Base-by-base conservation (phyloP, 2,329 filamentous ascomycete species). In the Aspergillus sp. region DNA sequence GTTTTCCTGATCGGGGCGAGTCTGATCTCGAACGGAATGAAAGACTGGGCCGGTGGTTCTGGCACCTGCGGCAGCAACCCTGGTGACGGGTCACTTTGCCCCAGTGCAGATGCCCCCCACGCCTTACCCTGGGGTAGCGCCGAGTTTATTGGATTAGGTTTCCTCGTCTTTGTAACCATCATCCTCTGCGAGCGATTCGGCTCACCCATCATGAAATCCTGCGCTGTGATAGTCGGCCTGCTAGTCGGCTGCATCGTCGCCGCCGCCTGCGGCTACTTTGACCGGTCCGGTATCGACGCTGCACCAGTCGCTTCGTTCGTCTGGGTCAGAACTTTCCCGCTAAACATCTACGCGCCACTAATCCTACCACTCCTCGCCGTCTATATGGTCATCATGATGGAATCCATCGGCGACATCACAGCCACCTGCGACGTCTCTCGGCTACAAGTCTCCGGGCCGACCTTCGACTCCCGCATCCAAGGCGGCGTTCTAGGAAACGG, bases 121-220 rank as follows among this genome's bases (percentile, higher is more conserved):
- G 78, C 87, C 19, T 73, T 89, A 4, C 84, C 78, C 5, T 86
- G 85, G 85, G 84, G 85, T 24, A 80, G 80, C 51, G 84, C 86
- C 1, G 81, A 88, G 68, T 87, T 86, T 65, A 84, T 89, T 54
- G 86, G 86, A 0, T 80, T 89, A 0, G 87, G 87, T 0, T 89
- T 89, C 73, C 78, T 82, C 31, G 86, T 89, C 55, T 89, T 89
- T 67, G 71, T 87, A 24, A 86, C 85, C 2, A 88, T 90, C 64
- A 86, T 89, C 64, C 64, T 89, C 27, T 86, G 85, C 64, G 87
- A 90, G 67, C 81, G 86, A n/a, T 89, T 88, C 66, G 87, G 87
- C 3, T 82, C 83, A 4, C 87, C 87, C 0, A 87, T 89, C 68
- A 88, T 90, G 84, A 88, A 89, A 70, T 86, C 83, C 24, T 86